Percentiles rank a stretch among this genome's conserved stretches.
phyloP scores from a whole-genome alignment of 2,329 filamentous ascomycete genomes.

The Alternaria triticina region DNA sequence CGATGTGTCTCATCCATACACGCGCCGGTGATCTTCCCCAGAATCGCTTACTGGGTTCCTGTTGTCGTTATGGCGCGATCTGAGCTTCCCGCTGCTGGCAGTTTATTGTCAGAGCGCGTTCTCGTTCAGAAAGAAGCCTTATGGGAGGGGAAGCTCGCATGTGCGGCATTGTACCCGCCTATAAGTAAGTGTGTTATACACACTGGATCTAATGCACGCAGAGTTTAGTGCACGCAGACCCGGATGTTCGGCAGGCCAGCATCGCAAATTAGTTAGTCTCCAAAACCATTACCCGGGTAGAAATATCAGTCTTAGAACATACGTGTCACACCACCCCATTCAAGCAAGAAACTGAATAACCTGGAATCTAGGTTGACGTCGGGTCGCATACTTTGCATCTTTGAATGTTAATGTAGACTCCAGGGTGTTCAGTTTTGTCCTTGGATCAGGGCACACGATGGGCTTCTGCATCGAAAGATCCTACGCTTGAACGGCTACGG shows the following conservation, averaged over 20 bases:
- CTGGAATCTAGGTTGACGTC: rapidly evolving
- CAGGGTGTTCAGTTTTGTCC: not conserved
- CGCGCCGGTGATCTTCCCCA: not conserved
- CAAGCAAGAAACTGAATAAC: rapidly evolving
- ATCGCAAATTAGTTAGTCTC: not conserved
- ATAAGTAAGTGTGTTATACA: not conserved
- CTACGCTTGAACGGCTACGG: not conserved
- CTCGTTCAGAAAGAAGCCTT: not conserved
- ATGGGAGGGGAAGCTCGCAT: not conserved
- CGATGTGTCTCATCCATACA: not conserved
- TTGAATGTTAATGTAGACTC: not conserved
- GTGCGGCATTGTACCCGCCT: not conserved
- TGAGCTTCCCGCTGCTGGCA: not conserved
- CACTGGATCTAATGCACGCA: not conserved
- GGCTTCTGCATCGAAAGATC: not conserved
- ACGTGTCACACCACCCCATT: not conserved
- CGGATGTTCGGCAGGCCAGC: not conserved
- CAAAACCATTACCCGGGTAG: not conserved
- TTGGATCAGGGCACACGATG: not conserved
- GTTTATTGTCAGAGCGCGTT: not conserved
- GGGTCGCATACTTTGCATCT: not conserved
- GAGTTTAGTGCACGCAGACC: not conserved
- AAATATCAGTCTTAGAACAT: not conserved
- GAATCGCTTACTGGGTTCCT: rapidly evolving
- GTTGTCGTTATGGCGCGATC: not conserved